phyloP scores from a whole-genome alignment of 202 grass and related monocot species.

The Panicum virgatum region DNA sequence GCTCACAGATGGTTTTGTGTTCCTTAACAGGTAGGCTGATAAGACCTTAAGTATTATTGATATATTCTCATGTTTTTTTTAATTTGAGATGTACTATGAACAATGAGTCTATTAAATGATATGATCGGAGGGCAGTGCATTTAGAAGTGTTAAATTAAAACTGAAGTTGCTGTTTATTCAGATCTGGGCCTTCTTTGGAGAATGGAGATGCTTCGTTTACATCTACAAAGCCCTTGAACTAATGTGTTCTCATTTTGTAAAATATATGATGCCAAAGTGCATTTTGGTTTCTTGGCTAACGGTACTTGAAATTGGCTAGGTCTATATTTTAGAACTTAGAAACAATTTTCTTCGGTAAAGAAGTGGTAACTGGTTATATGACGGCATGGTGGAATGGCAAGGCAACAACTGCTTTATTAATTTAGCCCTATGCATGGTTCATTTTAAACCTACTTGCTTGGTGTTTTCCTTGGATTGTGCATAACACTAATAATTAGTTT shows the following conservation, averaged over 20 bases:
- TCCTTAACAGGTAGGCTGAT: conserved; percentile 9
- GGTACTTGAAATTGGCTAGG: neutral
- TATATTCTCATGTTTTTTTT: neutral
- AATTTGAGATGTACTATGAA: neutral
- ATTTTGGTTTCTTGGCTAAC: neutral
- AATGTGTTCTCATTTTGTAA: conserved; percentile 18
- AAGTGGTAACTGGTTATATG: neutral
- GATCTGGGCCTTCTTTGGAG: neutral
- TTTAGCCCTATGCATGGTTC: neutral
- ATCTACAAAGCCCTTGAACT: neutral
- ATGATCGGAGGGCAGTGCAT: neutral
- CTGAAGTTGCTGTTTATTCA: neutral
- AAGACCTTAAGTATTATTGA: neutral
- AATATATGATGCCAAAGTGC: conserved; percentile 7
- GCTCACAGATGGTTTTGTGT: conserved; percentile 9
- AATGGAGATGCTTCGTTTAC: conserved; percentile 14
- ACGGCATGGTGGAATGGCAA: neutral
- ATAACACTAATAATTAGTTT: neutral
- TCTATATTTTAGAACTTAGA: neutral
- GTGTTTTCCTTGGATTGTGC: neutral
- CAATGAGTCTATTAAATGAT: conserved; percentile 15
- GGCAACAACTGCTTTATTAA: neutral
- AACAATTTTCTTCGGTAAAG: neutral
- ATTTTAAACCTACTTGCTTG: neutral
- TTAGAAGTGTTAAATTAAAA: neutral